Conservation (phyloP, 495 filamentous ascomycete genomes). For the Staphylotrichum tortipilum region DNA sequence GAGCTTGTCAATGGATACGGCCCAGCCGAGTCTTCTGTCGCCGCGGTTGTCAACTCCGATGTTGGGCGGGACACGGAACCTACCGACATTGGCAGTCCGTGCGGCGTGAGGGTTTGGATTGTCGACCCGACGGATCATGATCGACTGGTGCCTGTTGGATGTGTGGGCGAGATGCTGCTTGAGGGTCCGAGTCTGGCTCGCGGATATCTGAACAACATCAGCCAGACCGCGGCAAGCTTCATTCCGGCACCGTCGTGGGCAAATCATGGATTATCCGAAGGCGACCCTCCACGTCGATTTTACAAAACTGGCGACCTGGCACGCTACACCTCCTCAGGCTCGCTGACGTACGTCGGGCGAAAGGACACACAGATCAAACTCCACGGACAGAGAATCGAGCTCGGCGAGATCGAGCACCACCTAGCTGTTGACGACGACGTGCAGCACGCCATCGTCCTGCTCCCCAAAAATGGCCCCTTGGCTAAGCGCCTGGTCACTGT, state of each 20-base stretch:
- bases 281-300: conserved; percentile 17
- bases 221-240: conserved; percentile 29
- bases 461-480: conserved; percentile 34
- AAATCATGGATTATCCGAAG: not conserved
- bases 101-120: conserved; percentile 42
- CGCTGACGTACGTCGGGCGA: conserved; percentile 39
- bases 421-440: conserved; percentile 9
- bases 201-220: conserved; percentile 35
- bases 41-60: conserved; percentile 6
- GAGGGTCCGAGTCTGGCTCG: conserved; percentile 34
- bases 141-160: conserved; percentile 41
- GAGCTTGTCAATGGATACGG: conserved; percentile 30
- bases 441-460: conserved; percentile 37
- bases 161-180: conserved; percentile 37
- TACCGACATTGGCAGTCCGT: conserved; percentile 39
- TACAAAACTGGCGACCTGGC: conserved; percentile 57
- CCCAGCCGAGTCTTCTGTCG: conserved; percentile 17
- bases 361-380: conserved; percentile 34
- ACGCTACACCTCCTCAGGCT: conserved; percentile 42
- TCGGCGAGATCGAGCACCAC: conserved; percentile 49
- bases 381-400: conserved; percentile 32
- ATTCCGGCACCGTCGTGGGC: conserved; percentile 18
- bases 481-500: conserved; percentile 34
- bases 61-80: conserved; percentile 14
- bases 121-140: conserved; percentile 44